Evolutionary conservation across 2,329 filamentous ascomycete genomes (phyloP), one percentile per base, ranked within the genome.

Genomic region (Berkeleyomyces basicola): DNA sequence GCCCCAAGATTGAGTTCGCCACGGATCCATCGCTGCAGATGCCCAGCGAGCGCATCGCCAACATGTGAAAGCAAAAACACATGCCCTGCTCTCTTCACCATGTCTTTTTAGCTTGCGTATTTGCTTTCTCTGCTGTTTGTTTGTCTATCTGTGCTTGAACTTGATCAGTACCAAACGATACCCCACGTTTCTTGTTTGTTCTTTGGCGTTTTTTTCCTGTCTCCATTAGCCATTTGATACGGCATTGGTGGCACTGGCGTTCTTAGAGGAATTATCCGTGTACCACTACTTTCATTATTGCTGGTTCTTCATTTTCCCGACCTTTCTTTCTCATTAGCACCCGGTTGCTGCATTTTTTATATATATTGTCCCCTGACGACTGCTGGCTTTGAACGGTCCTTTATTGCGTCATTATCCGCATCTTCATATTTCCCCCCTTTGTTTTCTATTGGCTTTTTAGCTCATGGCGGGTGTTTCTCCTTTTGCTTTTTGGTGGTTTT

Each of bases 1-100:
- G 68, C 11, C 74, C 76, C 49, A 84, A 84, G 72, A 71, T 81
- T 33, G 81, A 83, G 67, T 82, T 77, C 63, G 61, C 61, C 53
- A 80, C 81, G 47, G 81, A 83, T 65, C 75, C 78, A 23, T 75
- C 77, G 7, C 77, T 83, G 72, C 81, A 82, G 70, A 75, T 84
- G 71, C 82, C 82, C 9, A 83, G 80, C 68, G 78, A 76, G 49
- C 74, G 82, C 59, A 78, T 84, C 66, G 79, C 82, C 67, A 78
- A 73, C 65, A 74, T 84, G 72, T 83, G 72, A 75, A 64, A 36
- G 51, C 42, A 37, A 31, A 23, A 11, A n/a, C 43, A 44, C 31
- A 44, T 49, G 47, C 36, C 33, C 14, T 14, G 10, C 6, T 36
- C 43, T 57, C n/a, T 36, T 36, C 36, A 51, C 63, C 58, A 39